phyloP scores from a whole-genome alignment of 176 grass and related monocot species.

The bread wheat (Triticum aestivum) region IWGSC_CS_RefSeq_v2.1 NC_057806.1:477337161-477337660 shows the following conservation, averaged over 20 bases:
- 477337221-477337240: slow-evolving; percentile 75
- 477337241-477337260: slow-evolving; percentile 74
- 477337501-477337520: not conserved
- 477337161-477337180: slow-evolving; percentile 26
- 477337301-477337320: slow-evolving; percentile 62
- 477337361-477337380: not conserved
- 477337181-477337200: slow-evolving; percentile 33
- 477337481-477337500: not conserved
- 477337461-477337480: not conserved
- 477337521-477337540: not conserved
- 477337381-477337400: not conserved
- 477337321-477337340: slow-evolving; percentile 51
- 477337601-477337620: slow-evolving; percentile 95
- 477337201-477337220: slow-evolving; percentile 79
- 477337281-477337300: slow-evolving; percentile 55
- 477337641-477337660: slow-evolving; percentile 48
- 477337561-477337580: not conserved
- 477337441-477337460: not conserved
- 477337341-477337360: not conserved
- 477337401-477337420: not conserved
- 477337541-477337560: not conserved
- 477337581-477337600: slow-evolving; percentile 72
- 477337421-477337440: not conserved
- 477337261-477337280: slow-evolving; percentile 61
- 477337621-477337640: slow-evolving; percentile 65